Base-by-base conservation (phyloP, 768 basidiomycete species). In the Grammothele lineata region DNA sequence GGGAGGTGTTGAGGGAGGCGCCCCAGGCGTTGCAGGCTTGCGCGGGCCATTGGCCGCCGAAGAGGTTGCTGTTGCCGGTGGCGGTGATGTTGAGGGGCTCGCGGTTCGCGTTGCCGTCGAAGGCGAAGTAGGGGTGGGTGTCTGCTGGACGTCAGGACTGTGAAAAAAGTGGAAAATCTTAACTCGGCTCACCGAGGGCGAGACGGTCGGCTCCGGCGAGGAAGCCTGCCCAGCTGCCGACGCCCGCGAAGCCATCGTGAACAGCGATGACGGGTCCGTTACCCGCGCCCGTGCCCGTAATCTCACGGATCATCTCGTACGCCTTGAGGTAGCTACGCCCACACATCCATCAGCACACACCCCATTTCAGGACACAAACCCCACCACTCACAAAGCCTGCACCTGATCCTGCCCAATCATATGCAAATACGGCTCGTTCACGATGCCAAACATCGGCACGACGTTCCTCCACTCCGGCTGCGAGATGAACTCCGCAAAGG, bases 401-500 rank as follows among this genome's bases (percentile, higher is more conserved):
- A 87, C 59, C 27, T 70, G 63, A 32, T 75, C 66, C 47, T 66
- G 58, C 2, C 86, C 85, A 43, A 89, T 81, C 4, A 67, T 66
- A 5, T 60, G 55, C 26, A 77, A 48, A 24, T 76, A 63, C 2
- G 82, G 71, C 63, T 87, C 85, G 53, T 87, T 87, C 10, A 85
- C 59, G 40, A 86, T 78, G 18, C 80, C 79, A 55, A 83, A 81
- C 44, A 79, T 62, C 11, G 74, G 74, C 30, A 85, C 68, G 9
- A 90, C 76, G 45, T 83, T 69, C 47, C 67, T 70, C 71, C 83
- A 89, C 55, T 78, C 70, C 55, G 83, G 80, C 57, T 91, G 87
- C 3, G 79, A 77, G 62, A 94, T 83, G 70, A 94, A 95, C 67
- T 88, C 84, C 38, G 79, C 75, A 53, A 88, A 65, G 27, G 83